phyloP scores from a whole-genome alignment of 352 stramenopile species.

The Pythium aphanidermatum region DNA sequence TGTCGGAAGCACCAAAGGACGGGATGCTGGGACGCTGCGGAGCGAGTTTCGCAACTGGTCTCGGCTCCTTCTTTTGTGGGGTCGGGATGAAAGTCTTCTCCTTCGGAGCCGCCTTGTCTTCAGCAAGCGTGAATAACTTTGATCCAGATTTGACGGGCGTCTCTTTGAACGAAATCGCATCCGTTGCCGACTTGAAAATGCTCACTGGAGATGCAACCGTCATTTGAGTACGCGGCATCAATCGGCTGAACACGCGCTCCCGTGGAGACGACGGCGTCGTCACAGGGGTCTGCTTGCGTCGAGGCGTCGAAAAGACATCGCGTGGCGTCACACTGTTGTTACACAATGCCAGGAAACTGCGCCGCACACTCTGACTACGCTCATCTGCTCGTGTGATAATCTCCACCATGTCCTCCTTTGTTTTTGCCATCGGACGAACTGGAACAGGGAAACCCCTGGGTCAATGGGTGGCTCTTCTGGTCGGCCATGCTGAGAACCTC shows the following conservation, averaged over 20 bases:
- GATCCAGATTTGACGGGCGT: constrained; percentile 49
- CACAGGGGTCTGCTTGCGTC: constrained; percentile 26
- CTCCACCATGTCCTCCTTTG: constrained; percentile 43
- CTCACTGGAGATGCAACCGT: constrained; percentile 63
- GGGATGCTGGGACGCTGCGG: constrained; percentile 38
- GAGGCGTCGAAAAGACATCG: constrained; percentile 40
- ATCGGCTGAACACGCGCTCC: constrained; percentile 52
- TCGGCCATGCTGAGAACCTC: constrained; percentile 39
- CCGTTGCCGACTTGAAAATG: constrained; percentile 30
- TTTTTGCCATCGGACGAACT: constrained; percentile 14
- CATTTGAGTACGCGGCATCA: constrained; percentile 63
- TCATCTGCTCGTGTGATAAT: constrained; percentile 36
- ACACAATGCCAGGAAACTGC: constrained; percentile 50
- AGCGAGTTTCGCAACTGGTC: constrained; percentile 28
- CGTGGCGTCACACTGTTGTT: constrained; percentile 54
- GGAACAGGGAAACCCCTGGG: constrained; percentile 14
- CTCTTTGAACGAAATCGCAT: constrained; percentile 51
- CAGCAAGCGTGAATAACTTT: constrained; percentile 47
- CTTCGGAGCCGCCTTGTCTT: constrained; percentile 48
- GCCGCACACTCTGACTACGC: constrained; percentile 38
- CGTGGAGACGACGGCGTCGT: constrained; percentile 23
- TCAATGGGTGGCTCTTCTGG: constrained; percentile 5
- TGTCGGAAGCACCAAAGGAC: constrained; percentile 1
- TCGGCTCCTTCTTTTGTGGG: constrained; percentile 27
- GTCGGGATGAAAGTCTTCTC: constrained; percentile 45